Evolutionary conservation across 225 moss, liverwort and hornwort species (phyloP).

Genomic region (Bryoerythrophyllum caledonicum): DNA sequence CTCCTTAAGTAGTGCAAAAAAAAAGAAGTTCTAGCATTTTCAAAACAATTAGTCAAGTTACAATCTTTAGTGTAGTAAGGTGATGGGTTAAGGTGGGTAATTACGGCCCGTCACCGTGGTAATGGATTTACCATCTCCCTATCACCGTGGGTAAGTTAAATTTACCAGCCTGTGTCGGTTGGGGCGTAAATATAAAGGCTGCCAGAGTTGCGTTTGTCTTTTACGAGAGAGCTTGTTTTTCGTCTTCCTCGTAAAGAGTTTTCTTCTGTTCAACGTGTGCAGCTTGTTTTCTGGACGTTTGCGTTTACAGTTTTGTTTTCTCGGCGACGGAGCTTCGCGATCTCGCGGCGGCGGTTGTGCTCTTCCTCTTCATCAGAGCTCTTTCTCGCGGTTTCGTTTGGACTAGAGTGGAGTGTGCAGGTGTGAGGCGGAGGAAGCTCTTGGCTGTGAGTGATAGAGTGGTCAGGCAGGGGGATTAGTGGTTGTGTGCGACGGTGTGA

Average conservation of each 20-base stretch:
- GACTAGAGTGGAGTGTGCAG: neutral
- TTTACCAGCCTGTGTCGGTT: constrained; percentile 3
- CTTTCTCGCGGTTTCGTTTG: neutral
- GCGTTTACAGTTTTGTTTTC: no score
- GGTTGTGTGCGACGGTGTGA: neutral
- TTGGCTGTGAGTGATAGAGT: no score
- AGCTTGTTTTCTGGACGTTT: neutral
- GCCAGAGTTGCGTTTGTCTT: neutral
- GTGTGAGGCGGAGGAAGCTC: neutral
- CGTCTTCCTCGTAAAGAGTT: neutral
- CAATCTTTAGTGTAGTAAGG: no score
- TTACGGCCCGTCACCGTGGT: no score
- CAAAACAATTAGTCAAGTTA: no score
- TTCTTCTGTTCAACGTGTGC: neutral
- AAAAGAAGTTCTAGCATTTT: no score
- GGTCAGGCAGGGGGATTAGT: no score
- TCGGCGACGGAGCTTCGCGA: no score
- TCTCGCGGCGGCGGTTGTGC: neutral
- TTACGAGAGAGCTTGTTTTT: neutral
- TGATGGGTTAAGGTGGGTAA: no score
- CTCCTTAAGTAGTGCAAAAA: no score
- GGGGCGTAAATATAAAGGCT: constrained; percentile 16
- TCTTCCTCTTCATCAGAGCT: constrained; percentile 13
- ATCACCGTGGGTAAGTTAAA: neutral
- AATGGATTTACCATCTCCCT: no score